Percentiles rank a stretch among this genome's conserved stretches.
Evolutionary conservation across 164 flowering plant species (phyloP).

Genomic region (Chimonanthus praecox): DNA sequence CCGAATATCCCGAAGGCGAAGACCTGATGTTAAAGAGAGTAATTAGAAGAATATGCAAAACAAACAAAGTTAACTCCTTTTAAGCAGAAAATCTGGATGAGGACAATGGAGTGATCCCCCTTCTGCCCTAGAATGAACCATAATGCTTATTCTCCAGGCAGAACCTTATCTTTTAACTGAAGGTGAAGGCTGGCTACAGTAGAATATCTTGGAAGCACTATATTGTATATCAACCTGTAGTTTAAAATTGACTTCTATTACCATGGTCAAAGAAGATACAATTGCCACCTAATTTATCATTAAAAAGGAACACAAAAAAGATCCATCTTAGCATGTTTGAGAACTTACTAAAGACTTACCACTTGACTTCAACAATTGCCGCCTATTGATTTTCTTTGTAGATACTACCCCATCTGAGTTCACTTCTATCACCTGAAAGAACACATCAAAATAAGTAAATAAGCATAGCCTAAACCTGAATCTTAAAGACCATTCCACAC

Average conservation of each 20-base stretch:
- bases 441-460: not conserved
- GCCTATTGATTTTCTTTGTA: slow-evolving; percentile 61
- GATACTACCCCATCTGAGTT: slow-evolving; percentile 65
- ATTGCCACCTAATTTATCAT: not conserved
- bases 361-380: slow-evolving; percentile 81
- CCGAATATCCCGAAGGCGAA: slow-evolving; percentile 90
- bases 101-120: not conserved
- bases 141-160: too few species aligned
- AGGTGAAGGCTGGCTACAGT: too few species aligned
- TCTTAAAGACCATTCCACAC: not conserved
- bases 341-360: slow-evolving; percentile 37
- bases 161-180: too few species aligned
- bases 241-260: too few species aligned
- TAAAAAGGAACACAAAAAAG: not conserved
- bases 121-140: not conserved
- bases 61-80: not conserved
- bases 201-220: too few species aligned
- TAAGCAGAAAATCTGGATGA: not conserved
- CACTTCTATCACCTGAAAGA: slow-evolving; percentile 80
- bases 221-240: too few species aligned
- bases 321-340: not conserved
- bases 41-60: not conserved
- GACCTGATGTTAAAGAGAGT: slow-evolving; percentile 43
- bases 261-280: not conserved
- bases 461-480: not conserved